phyloP scores from a whole-genome alignment of 2,329 filamentous ascomycete genomes.

The Herpotrichia juniperi region DNA sequence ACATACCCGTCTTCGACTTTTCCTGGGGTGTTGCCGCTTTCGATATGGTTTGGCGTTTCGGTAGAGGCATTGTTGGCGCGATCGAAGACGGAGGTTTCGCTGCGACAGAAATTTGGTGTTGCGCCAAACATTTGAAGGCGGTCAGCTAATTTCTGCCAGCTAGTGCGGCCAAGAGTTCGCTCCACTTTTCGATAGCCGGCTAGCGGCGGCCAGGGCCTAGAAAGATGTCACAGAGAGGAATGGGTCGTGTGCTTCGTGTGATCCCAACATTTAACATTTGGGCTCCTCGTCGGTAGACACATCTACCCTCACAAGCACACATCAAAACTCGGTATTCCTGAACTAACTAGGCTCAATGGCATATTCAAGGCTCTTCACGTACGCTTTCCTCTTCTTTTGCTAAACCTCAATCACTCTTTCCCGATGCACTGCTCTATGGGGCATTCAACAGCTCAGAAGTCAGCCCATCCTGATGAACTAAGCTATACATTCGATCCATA shows the following conservation, averaged over 20 bases:
- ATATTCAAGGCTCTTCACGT: slow-evolving; percentile 38
- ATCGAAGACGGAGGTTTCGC: slow-evolving; percentile 12
- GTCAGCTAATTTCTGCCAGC: slow-evolving; percentile 17
- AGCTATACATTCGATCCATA: neutral
- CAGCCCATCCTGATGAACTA: neutral
- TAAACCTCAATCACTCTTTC: neutral
- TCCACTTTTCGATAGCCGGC: slow-evolving; percentile 23
- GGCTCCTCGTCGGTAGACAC: too few relatives aligned
- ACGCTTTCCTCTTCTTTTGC: slow-evolving; percentile 15
- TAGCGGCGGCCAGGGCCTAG: slow-evolving; percentile 15
- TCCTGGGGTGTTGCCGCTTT: neutral
- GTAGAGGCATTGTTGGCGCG: slow-evolving; percentile 36
- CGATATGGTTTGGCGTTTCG: slow-evolving; percentile 37
- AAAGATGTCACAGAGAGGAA: slow-evolving; percentile 22
- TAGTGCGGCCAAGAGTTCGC: slow-evolving; percentile 15
- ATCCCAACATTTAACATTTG: neutral
- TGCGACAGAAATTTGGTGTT: slow-evolving; percentile 10
- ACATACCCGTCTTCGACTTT: slow-evolving; percentile 2
- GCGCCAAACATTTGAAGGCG: slow-evolving; percentile 15
- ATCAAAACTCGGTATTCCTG: neutral
- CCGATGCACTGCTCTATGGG: neutral
- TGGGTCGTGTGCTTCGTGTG: slow-evolving; percentile 18
- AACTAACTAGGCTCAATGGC: slow-evolving; percentile 29
- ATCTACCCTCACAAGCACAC: neutral
- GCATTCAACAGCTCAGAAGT: neutral